These are phyloP conservation scores for Diaporthe sp. DNA, from an alignment of 2,329 filamentous ascomycete species.

Conservation along the genomic window DNA sequence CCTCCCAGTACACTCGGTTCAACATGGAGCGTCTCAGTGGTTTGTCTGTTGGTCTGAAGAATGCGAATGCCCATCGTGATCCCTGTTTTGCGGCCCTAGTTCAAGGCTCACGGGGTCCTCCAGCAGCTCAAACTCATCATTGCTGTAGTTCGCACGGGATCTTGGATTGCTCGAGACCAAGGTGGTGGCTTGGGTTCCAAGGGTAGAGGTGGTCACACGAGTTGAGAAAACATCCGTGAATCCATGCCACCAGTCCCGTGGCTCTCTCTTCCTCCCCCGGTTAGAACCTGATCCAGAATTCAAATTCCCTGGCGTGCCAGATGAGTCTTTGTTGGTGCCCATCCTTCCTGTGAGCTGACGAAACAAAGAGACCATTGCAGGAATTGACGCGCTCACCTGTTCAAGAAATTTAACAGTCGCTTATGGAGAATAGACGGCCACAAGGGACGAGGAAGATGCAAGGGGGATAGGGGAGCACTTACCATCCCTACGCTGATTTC, in stretches of 20 bases:
- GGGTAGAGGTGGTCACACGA: not conserved
- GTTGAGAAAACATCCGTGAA: conserved; percentile 9
- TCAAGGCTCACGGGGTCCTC: not conserved
- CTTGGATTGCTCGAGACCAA: not conserved
- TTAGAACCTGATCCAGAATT: not conserved
- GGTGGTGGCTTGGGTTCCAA: not conserved
- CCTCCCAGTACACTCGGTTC: too few relatives aligned
- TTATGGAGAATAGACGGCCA: not conserved
- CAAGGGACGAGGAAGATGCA: not conserved
- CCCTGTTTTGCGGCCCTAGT: too few relatives aligned
- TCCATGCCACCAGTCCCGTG: not conserved
- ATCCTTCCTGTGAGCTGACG: not conserved
- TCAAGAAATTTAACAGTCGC: not conserved
- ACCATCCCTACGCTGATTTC: not conserved
- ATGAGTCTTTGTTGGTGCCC: not conserved
- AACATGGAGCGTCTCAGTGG: too few relatives aligned
- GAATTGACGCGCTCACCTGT: not conserved
- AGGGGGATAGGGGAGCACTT: not conserved
- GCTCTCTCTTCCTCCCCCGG: not conserved
- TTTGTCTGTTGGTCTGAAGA: too few relatives aligned
- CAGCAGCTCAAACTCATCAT: conserved; percentile 9
- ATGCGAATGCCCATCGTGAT: too few relatives aligned
- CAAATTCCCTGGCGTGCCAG: not conserved
- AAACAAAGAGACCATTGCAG: not conserved
- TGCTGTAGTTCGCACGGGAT: not conserved